Conservation (phyloP, 1,284 basidiomycete species). For the Cryptococcus sp. region DNA sequence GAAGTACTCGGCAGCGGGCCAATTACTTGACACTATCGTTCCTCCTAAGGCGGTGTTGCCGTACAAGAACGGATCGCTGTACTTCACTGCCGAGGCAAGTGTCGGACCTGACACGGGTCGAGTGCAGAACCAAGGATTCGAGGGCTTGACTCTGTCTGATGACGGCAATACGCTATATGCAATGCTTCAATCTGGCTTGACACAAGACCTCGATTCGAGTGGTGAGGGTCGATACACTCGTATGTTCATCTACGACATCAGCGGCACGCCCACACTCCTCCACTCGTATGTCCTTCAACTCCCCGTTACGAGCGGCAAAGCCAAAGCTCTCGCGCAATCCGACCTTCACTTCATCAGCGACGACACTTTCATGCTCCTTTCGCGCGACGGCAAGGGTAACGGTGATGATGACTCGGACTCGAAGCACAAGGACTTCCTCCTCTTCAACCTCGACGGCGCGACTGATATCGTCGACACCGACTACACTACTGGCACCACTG, state of each 20-base stretch:
- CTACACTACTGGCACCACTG: conserved; percentile 35
- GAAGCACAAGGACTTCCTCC: conserved; percentile 38
- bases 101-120: conserved; percentile 60
- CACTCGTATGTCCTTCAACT: conserved; percentile 43
- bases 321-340: conserved; percentile 38
- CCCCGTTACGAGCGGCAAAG: conserved; percentile 44
- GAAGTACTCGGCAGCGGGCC: conserved; percentile 56
- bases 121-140: conserved; percentile 57
- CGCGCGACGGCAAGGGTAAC: conserved; percentile 48
- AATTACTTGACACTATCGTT: conserved; percentile 62
- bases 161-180: conserved; percentile 45
- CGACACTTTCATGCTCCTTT: conserved; percentile 45
- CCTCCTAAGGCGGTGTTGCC: conserved; percentile 64
- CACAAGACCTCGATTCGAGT: conserved; percentile 36
- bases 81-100: conserved; percentile 59
- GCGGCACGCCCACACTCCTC: conserved; percentile 27
- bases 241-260: conserved; percentile 35
- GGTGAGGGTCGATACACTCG: conserved; percentile 35
- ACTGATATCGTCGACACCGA: conserved; percentile 45
- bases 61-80: conserved; percentile 57
- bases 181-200: conserved; percentile 41
- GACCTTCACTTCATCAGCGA: conserved; percentile 36
- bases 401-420: conserved; percentile 32
- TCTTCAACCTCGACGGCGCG: conserved; percentile 38
- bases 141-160: conserved; percentile 42